Conservation (phyloP, 1,284 basidiomycete genomes). For the Inonotus hispidus region DNA sequence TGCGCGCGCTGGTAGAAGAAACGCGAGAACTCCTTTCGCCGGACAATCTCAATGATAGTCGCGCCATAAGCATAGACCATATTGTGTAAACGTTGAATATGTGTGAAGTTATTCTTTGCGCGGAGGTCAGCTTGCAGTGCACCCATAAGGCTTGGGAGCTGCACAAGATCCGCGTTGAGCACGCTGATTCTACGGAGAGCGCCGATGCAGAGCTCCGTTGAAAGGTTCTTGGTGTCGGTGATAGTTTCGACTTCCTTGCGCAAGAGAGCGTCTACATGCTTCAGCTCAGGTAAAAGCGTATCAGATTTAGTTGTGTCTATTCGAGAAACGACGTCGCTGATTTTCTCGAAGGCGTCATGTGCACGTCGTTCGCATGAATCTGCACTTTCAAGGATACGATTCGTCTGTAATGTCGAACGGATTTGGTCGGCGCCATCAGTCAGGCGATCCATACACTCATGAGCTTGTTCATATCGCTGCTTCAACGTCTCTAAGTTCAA, state of each 20-base stretch:
- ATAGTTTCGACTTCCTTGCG: conserved; percentile 56
- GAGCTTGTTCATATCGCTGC: conserved; percentile 46
- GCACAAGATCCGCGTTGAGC: conserved; percentile 71
- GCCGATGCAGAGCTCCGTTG: conserved; percentile 64
- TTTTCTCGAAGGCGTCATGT: conserved; percentile 52
- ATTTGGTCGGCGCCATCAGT: conserved; percentile 56
- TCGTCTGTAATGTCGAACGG: conserved; percentile 42
- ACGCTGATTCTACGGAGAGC: conserved; percentile 66
- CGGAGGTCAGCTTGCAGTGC: conserved; percentile 66
- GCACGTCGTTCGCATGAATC: conserved; percentile 48
- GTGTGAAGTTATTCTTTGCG: conserved; percentile 79
- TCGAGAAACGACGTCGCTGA: conserved; percentile 44
- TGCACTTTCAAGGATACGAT: conserved; percentile 51
- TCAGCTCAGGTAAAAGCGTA: conserved; percentile 55
- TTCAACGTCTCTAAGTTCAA: conserved; percentile 45
- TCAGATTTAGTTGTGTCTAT: conserved; percentile 52
- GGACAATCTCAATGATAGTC: conserved; percentile 85
- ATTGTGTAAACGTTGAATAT: conserved; percentile 83
- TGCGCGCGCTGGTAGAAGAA: conserved; percentile 78
- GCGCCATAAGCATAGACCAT: conserved; percentile 93
- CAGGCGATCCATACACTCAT: conserved; percentile 48
- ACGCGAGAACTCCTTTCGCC: conserved; percentile 82
- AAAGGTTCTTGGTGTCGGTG: conserved; percentile 66
- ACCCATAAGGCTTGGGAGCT: conserved; percentile 57
- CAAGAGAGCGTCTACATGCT: conserved; percentile 53